Evolutionary conservation across 2,329 filamentous ascomycete species (phyloP).

Genomic region (Pyrenochaeta sp.): DNA sequence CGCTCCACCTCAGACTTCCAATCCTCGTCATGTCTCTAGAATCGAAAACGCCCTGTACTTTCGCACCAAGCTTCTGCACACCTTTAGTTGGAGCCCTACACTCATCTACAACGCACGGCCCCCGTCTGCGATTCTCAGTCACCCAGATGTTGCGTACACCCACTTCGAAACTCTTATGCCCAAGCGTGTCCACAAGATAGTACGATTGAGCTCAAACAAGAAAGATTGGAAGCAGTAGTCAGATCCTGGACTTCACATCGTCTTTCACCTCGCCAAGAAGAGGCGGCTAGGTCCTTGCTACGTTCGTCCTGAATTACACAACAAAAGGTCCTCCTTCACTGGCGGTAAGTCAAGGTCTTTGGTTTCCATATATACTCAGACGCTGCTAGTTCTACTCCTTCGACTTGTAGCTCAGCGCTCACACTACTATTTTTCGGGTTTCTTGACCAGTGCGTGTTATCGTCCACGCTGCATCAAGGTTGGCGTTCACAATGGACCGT

Average conservation of each 20-base stretch:
- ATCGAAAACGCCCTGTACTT: neutral
- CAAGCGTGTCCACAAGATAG: neutral
- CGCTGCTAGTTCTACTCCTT: neutral
- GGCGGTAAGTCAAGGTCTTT: neutral
- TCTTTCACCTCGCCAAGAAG: neutral
- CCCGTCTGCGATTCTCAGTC: constrained; percentile 8
- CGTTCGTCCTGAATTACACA: constrained; percentile 10
- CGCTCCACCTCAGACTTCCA: neutral
- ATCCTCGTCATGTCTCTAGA: neutral
- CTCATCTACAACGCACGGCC: neutral
- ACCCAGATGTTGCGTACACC: neutral
- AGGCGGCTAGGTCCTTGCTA: neutral
- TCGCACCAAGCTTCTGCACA: neutral
- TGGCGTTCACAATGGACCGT: constrained; percentile 11
- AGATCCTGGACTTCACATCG: constrained; percentile 8
- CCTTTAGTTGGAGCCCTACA: neutral
- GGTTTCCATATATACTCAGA: neutral
- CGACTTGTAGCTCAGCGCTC: neutral
- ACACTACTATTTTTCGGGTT: neutral
- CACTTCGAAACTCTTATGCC: neutral
- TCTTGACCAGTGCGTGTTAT: neutral
- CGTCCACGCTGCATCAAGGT: neutral
- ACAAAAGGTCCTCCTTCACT: constrained; percentile 4
- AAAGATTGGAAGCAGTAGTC: neutral
- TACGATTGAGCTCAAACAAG: neutral